A percentile compares a stretch with the other conserved stretches of the same genome.
Evolutionary conservation across 2,329 filamentous ascomycete genomes (phyloP).

Genomic region (Fusarium decemcellulare): DNA sequence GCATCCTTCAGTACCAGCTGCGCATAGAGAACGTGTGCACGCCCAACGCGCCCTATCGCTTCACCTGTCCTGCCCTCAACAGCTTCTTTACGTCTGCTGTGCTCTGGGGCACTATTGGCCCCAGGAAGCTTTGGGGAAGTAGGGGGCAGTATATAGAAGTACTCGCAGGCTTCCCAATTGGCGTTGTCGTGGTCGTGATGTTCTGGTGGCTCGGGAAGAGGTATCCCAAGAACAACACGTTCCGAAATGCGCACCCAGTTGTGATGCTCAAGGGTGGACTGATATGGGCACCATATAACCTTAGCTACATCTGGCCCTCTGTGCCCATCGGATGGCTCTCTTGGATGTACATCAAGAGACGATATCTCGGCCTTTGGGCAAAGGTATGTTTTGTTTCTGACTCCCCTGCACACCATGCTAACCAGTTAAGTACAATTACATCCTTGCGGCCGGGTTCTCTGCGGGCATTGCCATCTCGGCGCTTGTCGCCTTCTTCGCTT

Average conservation of each 20-base stretch:
- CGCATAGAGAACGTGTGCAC: conserved; percentile 56
- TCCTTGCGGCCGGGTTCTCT: conserved; percentile 62
- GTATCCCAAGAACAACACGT: conserved; percentile 48
- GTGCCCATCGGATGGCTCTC: conserved; percentile 63
- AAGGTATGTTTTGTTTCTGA: conserved; percentile 48
- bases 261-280: conserved; percentile 57
- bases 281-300: conserved; percentile 61
- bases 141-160: conserved; percentile 54
- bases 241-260: conserved; percentile 60
- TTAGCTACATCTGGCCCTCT: conserved; percentile 61
- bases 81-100: conserved; percentile 58
- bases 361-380: conserved; percentile 64
- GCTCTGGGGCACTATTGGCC: conserved; percentile 58
- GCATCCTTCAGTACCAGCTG: conserved; percentile 55
- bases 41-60: conserved; percentile 51
- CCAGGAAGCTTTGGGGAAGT: conserved; percentile 54
- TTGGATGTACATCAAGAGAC: conserved; percentile 62
- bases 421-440: conserved; percentile 59
- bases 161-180: conserved; percentile 57
- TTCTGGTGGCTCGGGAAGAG: conserved; percentile 54
- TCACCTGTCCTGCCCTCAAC: conserved; percentile 56
- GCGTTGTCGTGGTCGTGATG: conserved; percentile 52
- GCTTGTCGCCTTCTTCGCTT: conserved; percentile 63
- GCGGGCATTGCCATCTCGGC: conserved; percentile 61
- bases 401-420: not conserved